phyloP scores from a whole-genome alignment of 2,329 filamentous ascomycete genomes.

The Kalaharituber pfeilii region DNA sequence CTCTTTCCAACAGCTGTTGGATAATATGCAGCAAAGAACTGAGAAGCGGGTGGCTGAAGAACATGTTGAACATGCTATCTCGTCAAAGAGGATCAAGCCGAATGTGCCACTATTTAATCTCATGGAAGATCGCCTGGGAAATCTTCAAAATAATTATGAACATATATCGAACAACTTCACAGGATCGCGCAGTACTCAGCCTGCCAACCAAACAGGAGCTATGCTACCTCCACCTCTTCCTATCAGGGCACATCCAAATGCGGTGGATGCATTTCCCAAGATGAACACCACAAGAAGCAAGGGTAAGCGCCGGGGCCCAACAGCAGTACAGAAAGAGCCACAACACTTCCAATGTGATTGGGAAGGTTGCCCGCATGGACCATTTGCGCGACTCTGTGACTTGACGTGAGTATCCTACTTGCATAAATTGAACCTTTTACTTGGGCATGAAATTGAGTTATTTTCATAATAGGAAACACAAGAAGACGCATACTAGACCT shows the following conservation, averaged over 20 bases:
- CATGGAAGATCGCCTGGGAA: no score
- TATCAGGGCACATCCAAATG: background rate
- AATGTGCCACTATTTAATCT: no score
- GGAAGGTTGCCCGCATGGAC: background rate
- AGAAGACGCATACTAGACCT: constrained; percentile 90
- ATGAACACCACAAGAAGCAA: background rate
- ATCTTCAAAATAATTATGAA: no score
- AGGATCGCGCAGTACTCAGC: no score
- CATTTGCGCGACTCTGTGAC: constrained; percentile 68
- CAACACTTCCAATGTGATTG: background rate
- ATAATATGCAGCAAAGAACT: no score
- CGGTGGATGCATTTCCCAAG: background rate
- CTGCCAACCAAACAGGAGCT: background rate
- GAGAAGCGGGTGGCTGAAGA: background rate
- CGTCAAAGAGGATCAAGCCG: background rate
- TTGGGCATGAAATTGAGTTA: background rate
- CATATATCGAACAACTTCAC: no score
- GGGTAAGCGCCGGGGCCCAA: background rate
- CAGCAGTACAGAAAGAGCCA: background rate
- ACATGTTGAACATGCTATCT: background rate
- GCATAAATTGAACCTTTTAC: background rate
- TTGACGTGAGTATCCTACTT: constrained; percentile 39
- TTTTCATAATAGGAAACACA: constrained; percentile 48
- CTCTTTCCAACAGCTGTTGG: no score
- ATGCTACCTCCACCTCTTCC: background rate